Evolutionary conservation across 257 asterid species (phyloP).

Genomic region (Rehmannia glutinosa): DNA sequence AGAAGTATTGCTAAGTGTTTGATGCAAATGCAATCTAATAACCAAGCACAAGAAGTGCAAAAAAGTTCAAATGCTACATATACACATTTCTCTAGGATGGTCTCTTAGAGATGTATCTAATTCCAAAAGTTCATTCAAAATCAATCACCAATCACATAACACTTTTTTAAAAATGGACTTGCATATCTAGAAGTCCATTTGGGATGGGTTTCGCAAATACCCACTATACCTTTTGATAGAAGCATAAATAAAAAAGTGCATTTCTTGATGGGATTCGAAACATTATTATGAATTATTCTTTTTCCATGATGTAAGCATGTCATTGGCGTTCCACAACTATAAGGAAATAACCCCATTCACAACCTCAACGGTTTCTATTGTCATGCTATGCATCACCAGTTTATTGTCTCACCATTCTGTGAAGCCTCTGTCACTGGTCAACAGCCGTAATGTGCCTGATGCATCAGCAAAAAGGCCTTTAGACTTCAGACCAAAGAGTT

Average conservation of each 20-base stretch:
- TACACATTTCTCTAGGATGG: too few species aligned
- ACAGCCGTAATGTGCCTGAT: slow-evolving; percentile 43
- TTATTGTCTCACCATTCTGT: slow-evolving; percentile 69
- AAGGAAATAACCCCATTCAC: background rate
- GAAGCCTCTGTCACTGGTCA: slow-evolving; percentile 87
- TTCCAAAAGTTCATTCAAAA: too few species aligned
- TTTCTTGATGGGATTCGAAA: background rate
- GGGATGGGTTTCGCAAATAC: background rate
- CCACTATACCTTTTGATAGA: background rate
- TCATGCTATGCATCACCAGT: slow-evolving; percentile 8
- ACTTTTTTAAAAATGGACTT: background rate
- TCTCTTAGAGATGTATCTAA: too few species aligned
- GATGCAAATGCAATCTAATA: background rate
- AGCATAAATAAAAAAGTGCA: background rate
- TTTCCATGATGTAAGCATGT: background rate
- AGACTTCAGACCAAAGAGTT: slow-evolving; percentile 88
- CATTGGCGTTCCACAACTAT: background rate
- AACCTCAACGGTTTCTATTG: slow-evolving; percentile 9
- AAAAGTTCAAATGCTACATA: background rate
- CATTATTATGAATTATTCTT: background rate
- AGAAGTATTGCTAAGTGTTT: background rate
- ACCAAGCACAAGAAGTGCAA: background rate
- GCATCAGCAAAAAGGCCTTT: slow-evolving; percentile 48
- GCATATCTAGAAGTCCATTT: background rate
- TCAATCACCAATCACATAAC: background rate